Conservation (phyloP, 345 rosid genomes). For the Acer yangbiense region DNA sequence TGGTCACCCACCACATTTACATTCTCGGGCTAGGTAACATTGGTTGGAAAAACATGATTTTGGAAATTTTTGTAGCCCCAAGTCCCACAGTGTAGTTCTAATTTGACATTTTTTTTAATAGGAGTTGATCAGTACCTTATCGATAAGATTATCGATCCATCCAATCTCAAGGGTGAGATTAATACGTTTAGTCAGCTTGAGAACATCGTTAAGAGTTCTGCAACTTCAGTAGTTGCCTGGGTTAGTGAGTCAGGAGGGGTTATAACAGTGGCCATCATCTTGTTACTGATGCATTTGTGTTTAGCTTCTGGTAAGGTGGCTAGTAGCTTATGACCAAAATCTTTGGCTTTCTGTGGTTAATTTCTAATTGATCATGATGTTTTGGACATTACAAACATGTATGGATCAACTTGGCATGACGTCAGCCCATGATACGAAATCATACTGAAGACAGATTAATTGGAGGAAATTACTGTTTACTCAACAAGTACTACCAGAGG, state of each 20-base stretch:
- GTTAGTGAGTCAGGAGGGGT: constrained; percentile 97
- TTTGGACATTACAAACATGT: constrained; percentile 48
- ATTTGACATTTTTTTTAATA: no score
- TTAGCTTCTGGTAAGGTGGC: constrained; percentile 78
- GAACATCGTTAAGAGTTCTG: constrained; percentile 41
- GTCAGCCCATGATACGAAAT: constrained; percentile 64
- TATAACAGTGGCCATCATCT: constrained; percentile 88
- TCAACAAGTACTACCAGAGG: constrained; percentile 30
- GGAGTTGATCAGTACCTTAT: no score
- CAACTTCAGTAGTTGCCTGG: constrained; percentile 69
- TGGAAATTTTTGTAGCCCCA: no score
- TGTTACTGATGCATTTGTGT: constrained; percentile 83
- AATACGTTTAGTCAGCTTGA: no score
- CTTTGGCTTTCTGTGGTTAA: not conserved
- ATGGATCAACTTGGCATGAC: constrained; percentile 93
- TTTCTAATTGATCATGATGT: constrained; percentile 9
- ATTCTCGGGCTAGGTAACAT: no score
- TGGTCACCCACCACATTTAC: no score
- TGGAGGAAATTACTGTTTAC: constrained; percentile 90
- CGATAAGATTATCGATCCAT: no score
- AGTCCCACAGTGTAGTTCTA: no score
- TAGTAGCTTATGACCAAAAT: not conserved
- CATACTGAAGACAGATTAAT: constrained; percentile 88
- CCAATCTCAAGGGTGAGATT: no score
- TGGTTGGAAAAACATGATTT: no score